These are phyloP conservation scores for Acmispon strigosus DNA, from an alignment of 306 rosid species.

Conservation along the genomic window DNA sequence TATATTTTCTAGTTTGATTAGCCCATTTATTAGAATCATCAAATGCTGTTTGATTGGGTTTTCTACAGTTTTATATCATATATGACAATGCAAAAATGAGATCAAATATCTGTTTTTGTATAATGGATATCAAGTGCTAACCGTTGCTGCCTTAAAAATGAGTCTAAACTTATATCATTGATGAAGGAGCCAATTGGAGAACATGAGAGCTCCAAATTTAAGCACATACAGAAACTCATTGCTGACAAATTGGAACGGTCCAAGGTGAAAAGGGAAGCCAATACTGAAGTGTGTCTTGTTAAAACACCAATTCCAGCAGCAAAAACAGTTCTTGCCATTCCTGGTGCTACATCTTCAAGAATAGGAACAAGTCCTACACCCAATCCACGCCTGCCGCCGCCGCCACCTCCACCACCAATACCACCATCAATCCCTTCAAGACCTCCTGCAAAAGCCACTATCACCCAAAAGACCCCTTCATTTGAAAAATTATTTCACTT, in stretches of 20 bases:
- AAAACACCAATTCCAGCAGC: constrained; percentile 24
- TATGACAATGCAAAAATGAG: neutral
- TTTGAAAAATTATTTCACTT: constrained; percentile 48
- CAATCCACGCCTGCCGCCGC: constrained; percentile 30
- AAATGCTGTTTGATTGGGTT: too few relatives aligned
- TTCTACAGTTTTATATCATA: neutral
- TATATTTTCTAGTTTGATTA: neutral
- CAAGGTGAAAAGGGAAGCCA: constrained; percentile 33
- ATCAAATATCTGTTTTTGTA: neutral
- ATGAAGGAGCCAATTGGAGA: constrained; percentile 45
- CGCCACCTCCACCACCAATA: constrained; percentile 35
- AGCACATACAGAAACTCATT: constrained; percentile 66
- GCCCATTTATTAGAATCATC: neutral
- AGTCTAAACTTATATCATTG: neutral
- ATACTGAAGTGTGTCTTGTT: constrained; percentile 16
- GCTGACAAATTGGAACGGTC: constrained; percentile 63
- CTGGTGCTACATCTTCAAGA: constrained; percentile 13
- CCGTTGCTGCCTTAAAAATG: neutral
- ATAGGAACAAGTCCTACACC: constrained; percentile 26
- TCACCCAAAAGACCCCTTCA: constrained; percentile 45
- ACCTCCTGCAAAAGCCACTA: constrained; percentile 27
- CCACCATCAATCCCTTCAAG: constrained; percentile 55
- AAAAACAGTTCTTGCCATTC: constrained; percentile 16
- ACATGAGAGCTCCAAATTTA: constrained; percentile 41
- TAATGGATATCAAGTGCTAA: too few relatives aligned